phyloP scores from a whole-genome alignment of 108 stramenopile species.

The Mayamaea pseudoterrestris region DNA sequence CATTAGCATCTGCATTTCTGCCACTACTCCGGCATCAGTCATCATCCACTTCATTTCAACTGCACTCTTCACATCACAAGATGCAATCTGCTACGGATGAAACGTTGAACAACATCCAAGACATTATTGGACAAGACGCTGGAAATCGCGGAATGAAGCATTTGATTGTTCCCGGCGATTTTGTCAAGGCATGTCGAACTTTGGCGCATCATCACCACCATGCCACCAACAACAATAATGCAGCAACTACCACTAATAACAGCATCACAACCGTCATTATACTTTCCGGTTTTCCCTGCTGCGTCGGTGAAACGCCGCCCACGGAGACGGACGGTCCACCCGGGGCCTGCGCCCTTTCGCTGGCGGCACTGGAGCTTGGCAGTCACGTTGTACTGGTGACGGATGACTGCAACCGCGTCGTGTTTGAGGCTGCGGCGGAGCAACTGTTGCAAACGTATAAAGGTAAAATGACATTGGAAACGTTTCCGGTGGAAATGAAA shows the following conservation, averaged over 20 bases:
- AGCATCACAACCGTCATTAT: constrained; percentile 29
- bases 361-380: constrained; percentile 35
- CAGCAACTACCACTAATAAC: neutral
- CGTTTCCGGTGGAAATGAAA: constrained; percentile 29
- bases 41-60: too few species aligned
- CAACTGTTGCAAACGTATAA: constrained; percentile 10
- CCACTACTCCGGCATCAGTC: too few species aligned
- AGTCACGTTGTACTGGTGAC: constrained; percentile 44
- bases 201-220: too few species aligned
- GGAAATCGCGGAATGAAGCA: constrained; percentile 53
- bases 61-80: too few species aligned
- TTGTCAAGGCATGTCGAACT: constrained; percentile 7
- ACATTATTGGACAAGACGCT: constrained; percentile 47
- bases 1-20: too few species aligned
- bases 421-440: constrained; percentile 23
- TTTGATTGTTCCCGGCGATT: constrained; percentile 42
- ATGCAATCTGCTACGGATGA: too few species aligned
- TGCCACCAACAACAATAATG: too few species aligned
- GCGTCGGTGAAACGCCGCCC: constrained; percentile 47
- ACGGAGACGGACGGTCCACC: constrained; percentile 84
- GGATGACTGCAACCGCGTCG: constrained; percentile 54
- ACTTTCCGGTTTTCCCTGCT: constrained; percentile 77
- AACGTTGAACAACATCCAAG: constrained; percentile 30
- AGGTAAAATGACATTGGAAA: constrained; percentile 19
- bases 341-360: constrained; percentile 53